Percentiles rank a stretch among this genome's conserved stretches.
Conservation (phyloP, 164 flowering plant genomes). For the Annona cherimola region DNA sequence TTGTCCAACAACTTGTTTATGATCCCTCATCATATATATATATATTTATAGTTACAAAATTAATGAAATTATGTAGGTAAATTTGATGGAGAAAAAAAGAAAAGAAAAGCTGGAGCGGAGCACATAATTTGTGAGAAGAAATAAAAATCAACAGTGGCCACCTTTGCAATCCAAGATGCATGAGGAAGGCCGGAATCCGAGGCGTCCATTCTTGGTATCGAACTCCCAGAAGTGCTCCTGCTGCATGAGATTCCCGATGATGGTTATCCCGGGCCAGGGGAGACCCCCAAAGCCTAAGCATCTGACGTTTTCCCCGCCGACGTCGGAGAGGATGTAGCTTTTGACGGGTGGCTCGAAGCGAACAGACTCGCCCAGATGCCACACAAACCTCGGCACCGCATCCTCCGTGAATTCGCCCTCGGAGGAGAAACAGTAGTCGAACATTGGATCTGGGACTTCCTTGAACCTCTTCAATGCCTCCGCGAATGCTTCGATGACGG, state of each 20-base stretch:
- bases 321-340: constrained; percentile 49
- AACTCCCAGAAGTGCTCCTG: constrained; percentile 69
- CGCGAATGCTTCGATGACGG: constrained; percentile 31
- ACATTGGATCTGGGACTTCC: constrained; percentile 10
- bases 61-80: not conserved
- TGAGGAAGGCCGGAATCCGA: constrained; percentile 24
- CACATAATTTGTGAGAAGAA: not conserved
- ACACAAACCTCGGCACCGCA: constrained; percentile 26
- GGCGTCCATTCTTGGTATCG: constrained; percentile 22
- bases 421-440: constrained; percentile 51
- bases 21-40: too few relatives aligned
- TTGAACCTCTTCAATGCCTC: constrained; percentile 16
- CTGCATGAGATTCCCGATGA: constrained; percentile 71
- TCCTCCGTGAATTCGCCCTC: not conserved
- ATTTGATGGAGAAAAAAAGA: not conserved
- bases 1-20: not conserved
- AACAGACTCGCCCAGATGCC: constrained; percentile 54
- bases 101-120: not conserved
- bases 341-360: constrained; percentile 47
- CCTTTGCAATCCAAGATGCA: constrained; percentile 3
- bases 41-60: not conserved
- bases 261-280: constrained; percentile 30
- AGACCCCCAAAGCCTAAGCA: constrained; percentile 47
- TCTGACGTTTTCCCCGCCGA: constrained; percentile 25
- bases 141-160: not conserved